These are phyloP conservation scores for Diospyros lotus DNA, from an alignment of 148 eudicot species.

Conservation along the genomic window DNA sequence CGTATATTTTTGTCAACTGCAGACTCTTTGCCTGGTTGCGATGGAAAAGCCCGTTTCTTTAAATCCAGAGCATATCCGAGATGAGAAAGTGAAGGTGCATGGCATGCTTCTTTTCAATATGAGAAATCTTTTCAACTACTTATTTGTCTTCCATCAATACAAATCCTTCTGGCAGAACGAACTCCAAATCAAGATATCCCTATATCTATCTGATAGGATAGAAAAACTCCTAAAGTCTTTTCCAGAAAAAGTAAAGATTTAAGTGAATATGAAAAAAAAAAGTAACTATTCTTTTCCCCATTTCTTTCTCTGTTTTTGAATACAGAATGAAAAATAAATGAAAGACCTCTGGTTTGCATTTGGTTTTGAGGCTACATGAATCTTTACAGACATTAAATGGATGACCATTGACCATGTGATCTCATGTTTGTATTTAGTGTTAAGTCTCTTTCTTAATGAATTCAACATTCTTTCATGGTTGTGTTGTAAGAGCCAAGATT, in stretches of 20 bases:
- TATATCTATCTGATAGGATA: neutral
- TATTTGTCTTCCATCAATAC: neutral
- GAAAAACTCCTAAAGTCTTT: neutral
- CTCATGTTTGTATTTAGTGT: neutral
- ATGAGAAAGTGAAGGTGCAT: constrained; percentile 84
- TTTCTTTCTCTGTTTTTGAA: neutral
- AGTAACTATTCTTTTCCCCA: neutral
- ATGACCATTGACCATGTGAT: too few species aligned
- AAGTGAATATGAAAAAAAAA: neutral
- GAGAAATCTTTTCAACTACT: neutral
- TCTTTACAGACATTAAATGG: neutral
- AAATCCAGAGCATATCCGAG: constrained; percentile 78
- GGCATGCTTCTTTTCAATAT: neutral
- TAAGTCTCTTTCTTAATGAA: too few species aligned
- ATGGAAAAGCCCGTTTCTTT: constrained; percentile 91
- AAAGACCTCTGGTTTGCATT: neutral
- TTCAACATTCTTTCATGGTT: too few species aligned
- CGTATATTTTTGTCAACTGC: constrained; percentile 11
- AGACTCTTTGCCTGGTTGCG: constrained; percentile 83
- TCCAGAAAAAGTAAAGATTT: neutral
- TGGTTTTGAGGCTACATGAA: neutral
- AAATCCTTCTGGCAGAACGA: neutral
- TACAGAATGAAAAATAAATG: neutral
- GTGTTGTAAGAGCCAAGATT: too few species aligned
- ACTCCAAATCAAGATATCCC: too few species aligned